Base-by-base conservation (phyloP, 73 alveolate genomes). In the Uronychia setigera region DNA sequence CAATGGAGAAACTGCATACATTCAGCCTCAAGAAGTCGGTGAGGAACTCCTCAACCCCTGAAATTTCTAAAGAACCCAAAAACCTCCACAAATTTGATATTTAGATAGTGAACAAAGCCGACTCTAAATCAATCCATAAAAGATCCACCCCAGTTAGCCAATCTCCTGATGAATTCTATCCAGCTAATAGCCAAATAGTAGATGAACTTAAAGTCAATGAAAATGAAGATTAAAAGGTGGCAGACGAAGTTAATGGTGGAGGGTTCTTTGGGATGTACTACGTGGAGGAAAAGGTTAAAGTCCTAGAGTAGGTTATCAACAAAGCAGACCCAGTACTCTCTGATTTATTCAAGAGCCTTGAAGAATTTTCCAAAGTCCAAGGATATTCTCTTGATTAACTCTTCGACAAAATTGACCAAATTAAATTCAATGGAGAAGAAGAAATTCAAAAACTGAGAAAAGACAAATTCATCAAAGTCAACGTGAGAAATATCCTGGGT, bases 241-340 rank as follows among this genome's bases (percentile, higher is more conserved):
- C n/a, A n/a, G n/a, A n/a, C n/a, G n/a, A n/a, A n/a, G n/a, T n/a
- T n/a, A n/a, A n/a, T n/a, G n/a, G n/a, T n/a, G n/a, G n/a, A n/a
- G n/a, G n/a, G n/a, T n/a, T n/a, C n/a, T n/a, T n/a, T n/a, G n/a
- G 74, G 35, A 83, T 32, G 5, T 86, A 77, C 35, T 86, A 86
- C 75, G 92, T 86, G 0, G 92, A 86, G 46, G 92, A 86, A 79
- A 86, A 86, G 32, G 82, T 84, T 1, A 86, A 79, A 29, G 59
- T 86, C n/a, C 35, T 86, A 25, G 92, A 86, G 35, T 32, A 86
- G 26, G 77, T 86, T 14, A 86, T 86, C 9, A 5, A 1, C 5
- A 9, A 76, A 5, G 28, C 81, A 29, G 81, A 76, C 46, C 81
- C 81, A 5, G 31, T 76, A 1, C 59, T 76, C 19, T 46, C 67